Percentiles rank a stretch among this genome's conserved stretches.
Evolutionary conservation across 139 green algal genomes (phyloP).

Genomic region (Yamagishiella unicocca): DNA sequence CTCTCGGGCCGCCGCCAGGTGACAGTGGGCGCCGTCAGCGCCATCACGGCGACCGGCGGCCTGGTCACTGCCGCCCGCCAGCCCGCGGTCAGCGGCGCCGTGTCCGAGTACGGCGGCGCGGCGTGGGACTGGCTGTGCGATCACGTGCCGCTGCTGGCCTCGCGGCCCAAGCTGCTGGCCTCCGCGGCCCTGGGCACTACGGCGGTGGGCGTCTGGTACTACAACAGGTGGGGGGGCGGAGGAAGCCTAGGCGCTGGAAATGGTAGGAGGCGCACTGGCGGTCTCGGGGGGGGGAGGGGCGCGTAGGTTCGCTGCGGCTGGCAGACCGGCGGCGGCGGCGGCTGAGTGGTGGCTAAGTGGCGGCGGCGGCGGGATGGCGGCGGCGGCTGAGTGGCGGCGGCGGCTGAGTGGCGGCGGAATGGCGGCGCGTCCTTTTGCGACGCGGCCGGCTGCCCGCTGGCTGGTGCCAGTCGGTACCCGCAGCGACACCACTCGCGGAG

Average conservation of each 20-base stretch:
- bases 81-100: conserved; percentile 45
- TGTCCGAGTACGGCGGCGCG: conserved; percentile 12
- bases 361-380: no score
- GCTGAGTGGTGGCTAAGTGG: no score
- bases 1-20: conserved; percentile 54
- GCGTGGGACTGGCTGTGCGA: conserved; percentile 51
- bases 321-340: no score
- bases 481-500: background rate
- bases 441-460: no score
- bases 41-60: conserved; percentile 40
- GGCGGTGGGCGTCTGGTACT: conserved; percentile 55
- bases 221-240: conserved; percentile 47
- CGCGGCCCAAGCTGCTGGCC: conserved; percentile 61
- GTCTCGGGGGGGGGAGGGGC: no score
- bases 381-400: no score
- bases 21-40: conserved; percentile 48
- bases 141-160: conserved; percentile 53
- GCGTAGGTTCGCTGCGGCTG: no score
- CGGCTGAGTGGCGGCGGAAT: no score
- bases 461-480: background rate
- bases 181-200: background rate
- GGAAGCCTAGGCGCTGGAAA: background rate
- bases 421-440: no score
- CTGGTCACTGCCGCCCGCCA: conserved; percentile 53
- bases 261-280: no score